Evolutionary conservation across 805 yeast genomes (phyloP), one percentile per base, ranked within the genome.

Genomic region (Danielia reshetovae): DNA sequence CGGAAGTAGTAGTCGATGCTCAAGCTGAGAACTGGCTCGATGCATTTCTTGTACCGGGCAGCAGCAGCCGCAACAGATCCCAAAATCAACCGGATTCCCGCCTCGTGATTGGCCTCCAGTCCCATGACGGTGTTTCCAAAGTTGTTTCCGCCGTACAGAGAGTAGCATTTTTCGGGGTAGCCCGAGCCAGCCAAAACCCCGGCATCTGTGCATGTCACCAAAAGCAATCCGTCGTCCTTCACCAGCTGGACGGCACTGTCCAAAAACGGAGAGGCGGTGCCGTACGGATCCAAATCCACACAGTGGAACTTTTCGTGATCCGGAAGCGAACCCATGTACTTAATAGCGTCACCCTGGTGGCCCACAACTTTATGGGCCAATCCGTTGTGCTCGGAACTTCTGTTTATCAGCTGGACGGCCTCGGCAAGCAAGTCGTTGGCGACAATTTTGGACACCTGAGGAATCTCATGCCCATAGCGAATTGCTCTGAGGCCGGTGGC

Each of bases 401-500:
- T 60, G 31, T 74, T 64, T 49, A 93, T 93, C 4, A 93, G 72
- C 35, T 77, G 71, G 17, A 89, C 97, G 0, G 99, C 98, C 22
- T 79, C 85, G 7, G 79, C 77, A 24, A 87, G 71, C 44, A 93
- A 68, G 59, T 93, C 99, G 60, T 93, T 93, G 18, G 99, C 99
- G 3, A 89, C 70, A 14, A 93, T 77, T 15, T 69, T 70, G 39
- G 77, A 71, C 3, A 84, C 83, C 12, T 74, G 61, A 2, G 96
- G 95, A 29, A 93, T 77, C 57, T 93, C 99, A 44, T 84, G 83
- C 14, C 89, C 96, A 52, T 93, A 93, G 39, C 99, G 70, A 33
- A 93, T 81, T 2, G 97, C 95, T 35, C 99, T 74, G 25, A 93
- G 68, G 0, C 99, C 99, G 1, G 97, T 83, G 0, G 99, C 99